These are phyloP conservation scores for Petunia axillaris DNA, from an alignment of 257 asterid species.

Conservation along the genomic window DNA sequence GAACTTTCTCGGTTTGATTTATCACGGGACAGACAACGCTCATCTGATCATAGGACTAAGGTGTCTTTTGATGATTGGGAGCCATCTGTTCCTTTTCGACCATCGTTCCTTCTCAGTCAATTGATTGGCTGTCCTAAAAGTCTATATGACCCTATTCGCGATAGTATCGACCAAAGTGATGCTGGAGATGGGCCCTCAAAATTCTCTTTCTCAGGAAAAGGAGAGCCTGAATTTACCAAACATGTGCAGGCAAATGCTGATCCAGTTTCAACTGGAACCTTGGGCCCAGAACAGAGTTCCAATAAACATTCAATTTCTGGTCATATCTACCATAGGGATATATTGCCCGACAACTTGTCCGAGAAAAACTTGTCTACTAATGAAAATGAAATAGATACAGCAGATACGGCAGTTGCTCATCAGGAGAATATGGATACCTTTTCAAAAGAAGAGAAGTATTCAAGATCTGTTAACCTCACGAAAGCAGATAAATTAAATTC, in stretches of 20 bases:
- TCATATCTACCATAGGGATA: conserved; percentile 30
- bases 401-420: conserved; percentile 31
- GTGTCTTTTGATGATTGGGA: conserved; percentile 63
- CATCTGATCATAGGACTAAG: conserved; percentile 37
- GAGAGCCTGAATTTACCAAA: conserved; percentile 47
- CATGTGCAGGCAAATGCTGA: conserved; percentile 40
- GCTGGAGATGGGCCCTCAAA: conserved; percentile 37
- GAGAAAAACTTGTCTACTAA: conserved; percentile 29
- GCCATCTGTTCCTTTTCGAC: conserved; percentile 74
- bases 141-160: conserved; percentile 54
- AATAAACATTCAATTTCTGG: conserved; percentile 33
- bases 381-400: conserved; percentile 26
- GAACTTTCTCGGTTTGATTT: conserved; percentile 37
- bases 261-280: conserved; percentile 30
- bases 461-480: conserved; percentile 36
- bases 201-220: conserved; percentile 53
- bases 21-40: conserved; percentile 36
- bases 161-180: conserved; percentile 43
- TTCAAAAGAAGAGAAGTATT: conserved; percentile 46
- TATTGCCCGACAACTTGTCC: conserved; percentile 15
- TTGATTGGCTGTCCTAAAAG: conserved; percentile 52
- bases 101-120: conserved; percentile 62
- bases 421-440: conserved; percentile 32
- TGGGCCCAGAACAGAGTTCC: conserved; percentile 38
- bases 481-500: conserved; percentile 40